Percentiles rank a stretch among this genome's conserved stretches.
phyloP scores from a whole-genome alignment of 768 basidiomycete genomes.

The Hericium coralloides region DNA sequence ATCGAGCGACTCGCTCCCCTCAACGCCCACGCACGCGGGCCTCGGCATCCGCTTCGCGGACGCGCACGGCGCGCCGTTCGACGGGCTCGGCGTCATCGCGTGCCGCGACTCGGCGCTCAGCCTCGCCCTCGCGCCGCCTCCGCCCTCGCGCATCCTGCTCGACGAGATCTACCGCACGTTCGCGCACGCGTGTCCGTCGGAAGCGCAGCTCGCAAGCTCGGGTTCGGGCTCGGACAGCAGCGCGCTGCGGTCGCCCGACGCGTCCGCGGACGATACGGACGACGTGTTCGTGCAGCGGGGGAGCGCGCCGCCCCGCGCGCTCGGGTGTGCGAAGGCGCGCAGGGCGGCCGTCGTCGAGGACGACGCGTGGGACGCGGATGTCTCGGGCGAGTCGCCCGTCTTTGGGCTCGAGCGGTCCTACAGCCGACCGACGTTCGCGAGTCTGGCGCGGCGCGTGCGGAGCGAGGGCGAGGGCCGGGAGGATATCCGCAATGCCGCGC shows the following conservation, averaged over 20 bases:
- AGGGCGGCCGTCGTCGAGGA: no score
- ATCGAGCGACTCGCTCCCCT: slow-evolving; percentile 10
- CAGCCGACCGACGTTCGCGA: neutral
- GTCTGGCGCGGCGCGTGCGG: neutral
- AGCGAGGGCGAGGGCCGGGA: neutral
- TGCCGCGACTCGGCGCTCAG: slow-evolving; percentile 4
- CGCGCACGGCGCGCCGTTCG: slow-evolving; percentile 7
- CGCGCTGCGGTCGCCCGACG: no score
- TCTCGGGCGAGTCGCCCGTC: no score
- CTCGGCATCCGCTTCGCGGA: slow-evolving; percentile 12
- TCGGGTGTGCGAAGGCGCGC: no score
- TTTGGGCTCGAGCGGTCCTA: neutral
- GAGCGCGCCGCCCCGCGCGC: no score
- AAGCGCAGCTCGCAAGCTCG: neutral
- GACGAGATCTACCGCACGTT: slow-evolving; percentile 9
- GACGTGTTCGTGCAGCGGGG: no score
- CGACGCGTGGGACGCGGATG: no score
- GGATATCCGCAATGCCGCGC: neutral
- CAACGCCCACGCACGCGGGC: slow-evolving; percentile 7
- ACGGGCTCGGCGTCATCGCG: slow-evolving; percentile 10
- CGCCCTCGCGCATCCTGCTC: slow-evolving; percentile 14
- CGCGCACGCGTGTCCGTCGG: neutral
- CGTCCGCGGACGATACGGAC: no score
- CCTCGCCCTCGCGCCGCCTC: neutral
- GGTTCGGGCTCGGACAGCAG: neutral